Evolutionary conservation across 805 yeast species (phyloP).

Genomic region (Saccharomycodes ludwigii): DNA sequence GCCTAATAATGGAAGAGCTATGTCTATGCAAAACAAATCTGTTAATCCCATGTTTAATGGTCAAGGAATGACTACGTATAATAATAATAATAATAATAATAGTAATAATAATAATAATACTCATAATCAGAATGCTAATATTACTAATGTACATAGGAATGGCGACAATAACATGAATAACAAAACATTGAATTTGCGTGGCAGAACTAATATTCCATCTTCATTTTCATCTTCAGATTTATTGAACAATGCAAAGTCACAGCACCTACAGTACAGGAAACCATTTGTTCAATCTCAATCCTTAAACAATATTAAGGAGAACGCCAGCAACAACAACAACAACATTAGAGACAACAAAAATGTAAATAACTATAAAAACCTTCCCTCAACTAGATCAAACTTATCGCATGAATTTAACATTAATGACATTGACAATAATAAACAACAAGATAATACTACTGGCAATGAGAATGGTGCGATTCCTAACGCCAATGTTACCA

Average conservation of each 20-base stretch:
- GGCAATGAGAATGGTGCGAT: too few relatives aligned
- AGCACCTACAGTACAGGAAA: conserved; percentile 2
- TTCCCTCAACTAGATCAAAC: conserved; percentile 1
- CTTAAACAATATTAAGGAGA: conserved; percentile 1
- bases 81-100: too few relatives aligned
- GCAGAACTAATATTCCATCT: too few relatives aligned
- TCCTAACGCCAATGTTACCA: too few relatives aligned
- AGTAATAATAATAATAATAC: conserved; percentile 2
- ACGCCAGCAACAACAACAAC: conserved; percentile 5
- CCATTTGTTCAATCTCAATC: conserved; percentile 1
- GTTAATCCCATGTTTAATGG: too few relatives aligned
- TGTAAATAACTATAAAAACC: conserved; percentile 4
- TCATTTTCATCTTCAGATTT: too few relatives aligned
- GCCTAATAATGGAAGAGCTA: conserved; percentile 19
- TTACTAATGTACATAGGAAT: too few relatives aligned
- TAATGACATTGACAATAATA: conserved; percentile 4
- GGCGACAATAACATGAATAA: too few relatives aligned
- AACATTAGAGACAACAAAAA: conserved; percentile 3
- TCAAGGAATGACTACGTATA: too few relatives aligned
- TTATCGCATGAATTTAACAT: not conserved
- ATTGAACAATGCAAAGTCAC: not conserved
- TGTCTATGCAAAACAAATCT: conserved; percentile 20
- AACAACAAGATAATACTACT: too few relatives aligned
- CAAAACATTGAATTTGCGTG: too few relatives aligned
- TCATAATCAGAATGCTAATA: too few relatives aligned